Base-by-base conservation (phyloP, 148 eudicot species). In the Camellia granthamiana region DNA sequence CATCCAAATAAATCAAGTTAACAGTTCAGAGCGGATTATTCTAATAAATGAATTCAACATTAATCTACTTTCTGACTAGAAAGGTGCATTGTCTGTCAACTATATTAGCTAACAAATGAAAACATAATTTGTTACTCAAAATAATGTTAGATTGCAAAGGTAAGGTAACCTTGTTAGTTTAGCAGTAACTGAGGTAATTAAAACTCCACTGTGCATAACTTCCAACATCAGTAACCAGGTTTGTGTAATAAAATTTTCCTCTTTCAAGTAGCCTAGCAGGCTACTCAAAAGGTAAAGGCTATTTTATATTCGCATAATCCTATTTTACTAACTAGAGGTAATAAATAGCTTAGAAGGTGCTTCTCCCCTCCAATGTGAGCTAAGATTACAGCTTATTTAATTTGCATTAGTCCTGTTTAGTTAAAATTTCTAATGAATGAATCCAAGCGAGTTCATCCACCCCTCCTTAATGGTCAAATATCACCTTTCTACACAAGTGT, bases 341-440 rank as follows among this genome's bases (percentile, higher is more conserved):
- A 71, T 71, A 15, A 46, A 71, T 51, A 71, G 38, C 56, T 71
- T 3, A 19, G 75, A 72, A 72, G 58, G 18, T 72, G 10, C 75
- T 13, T 21, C 18, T 51, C 7, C 12, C 21, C 75, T 51, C 75
- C 59, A 72, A 23, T 19, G 75, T 19, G 58, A 59, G 75, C n/a
- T 51, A n/a, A 72, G 73, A 69, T 72, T 8, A 72, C 21, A 7
- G 59, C 59, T 21, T 52, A 55, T 72, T 72, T 49, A 23, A 51
- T 72, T 19, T 23, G 8, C 15, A 9, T 19, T 72, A 52, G 15
- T 51, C 54, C 59, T 72, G 62, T 13, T 59, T 15, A 59, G 4
- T 3, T 15, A 59, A 59, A 59, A 51, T 30, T 7, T 72, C 43
- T 21, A 19, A 19, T 19, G 41, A 72, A 47, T 18, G 18, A 3